A percentile compares a stretch with the other conserved stretches of the same genome.
Evolutionary conservation across 371 early-diverging fungal genomes (phyloP).

Genomic region (Chytridium lagenaria): DNA sequence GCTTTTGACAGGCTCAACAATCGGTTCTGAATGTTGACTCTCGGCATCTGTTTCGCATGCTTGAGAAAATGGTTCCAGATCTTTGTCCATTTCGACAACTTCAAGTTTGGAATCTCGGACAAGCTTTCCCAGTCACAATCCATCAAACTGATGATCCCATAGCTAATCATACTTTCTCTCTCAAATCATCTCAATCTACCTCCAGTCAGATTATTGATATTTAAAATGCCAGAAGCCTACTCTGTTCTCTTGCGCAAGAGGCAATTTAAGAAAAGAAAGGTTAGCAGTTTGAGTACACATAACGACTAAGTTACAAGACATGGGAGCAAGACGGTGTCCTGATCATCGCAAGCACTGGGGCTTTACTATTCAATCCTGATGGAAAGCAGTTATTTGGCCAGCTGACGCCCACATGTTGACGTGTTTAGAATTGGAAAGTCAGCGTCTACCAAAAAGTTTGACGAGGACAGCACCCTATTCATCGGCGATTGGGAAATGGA

Average conservation of each 20-base stretch:
- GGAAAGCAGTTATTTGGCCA: neutral
- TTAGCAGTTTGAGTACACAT: neutral
- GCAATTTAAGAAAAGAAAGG: neutral
- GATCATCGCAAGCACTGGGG: neutral
- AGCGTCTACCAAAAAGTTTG: slow-evolving; percentile 65
- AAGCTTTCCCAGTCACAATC: too few relatives aligned
- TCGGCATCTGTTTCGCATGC: neutral
- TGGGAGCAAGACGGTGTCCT: slow-evolving; percentile 9
- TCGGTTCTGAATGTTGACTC: too few relatives aligned
- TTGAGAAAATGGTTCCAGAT: neutral
- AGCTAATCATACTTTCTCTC: too few relatives aligned
- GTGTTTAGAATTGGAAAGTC: slow-evolving; percentile 50
- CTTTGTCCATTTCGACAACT: neutral
- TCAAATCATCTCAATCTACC: too few relatives aligned
- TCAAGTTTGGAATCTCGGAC: neutral
- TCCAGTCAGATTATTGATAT: too few relatives aligned
- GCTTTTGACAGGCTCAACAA: neutral
- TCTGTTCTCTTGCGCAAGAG: neutral
- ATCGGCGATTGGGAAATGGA: slow-evolving; percentile 13
- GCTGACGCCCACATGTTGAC: neutral
- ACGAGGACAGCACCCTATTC: neutral
- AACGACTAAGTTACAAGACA: neutral
- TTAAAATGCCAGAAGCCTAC: neutral
- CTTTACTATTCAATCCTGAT: neutral
- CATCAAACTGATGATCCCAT: too few relatives aligned